These are phyloP conservation scores for Chenopodium suecicum DNA, from an alignment of 148 eudicot genomes.

Conservation along the genomic window DNA sequence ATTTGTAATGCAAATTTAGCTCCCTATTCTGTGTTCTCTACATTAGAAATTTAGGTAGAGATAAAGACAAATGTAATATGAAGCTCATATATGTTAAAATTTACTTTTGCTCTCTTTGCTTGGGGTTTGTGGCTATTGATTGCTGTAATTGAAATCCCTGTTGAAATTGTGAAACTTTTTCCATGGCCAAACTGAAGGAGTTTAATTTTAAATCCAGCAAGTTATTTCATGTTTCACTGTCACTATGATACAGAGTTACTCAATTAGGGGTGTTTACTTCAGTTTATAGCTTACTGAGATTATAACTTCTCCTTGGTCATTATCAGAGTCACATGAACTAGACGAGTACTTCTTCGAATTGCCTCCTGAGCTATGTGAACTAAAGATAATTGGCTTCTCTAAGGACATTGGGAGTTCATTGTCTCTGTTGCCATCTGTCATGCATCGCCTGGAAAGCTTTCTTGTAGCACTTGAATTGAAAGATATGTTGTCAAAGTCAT, in stretches of 20 bases:
- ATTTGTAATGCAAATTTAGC: not conserved
- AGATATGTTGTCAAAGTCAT: slow-evolving; percentile 58
- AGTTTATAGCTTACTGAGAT: slow-evolving; percentile 1
- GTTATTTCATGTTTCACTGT: not conserved
- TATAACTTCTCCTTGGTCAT: slow-evolving; percentile 2
- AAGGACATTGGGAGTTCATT: slow-evolving; percentile 93
- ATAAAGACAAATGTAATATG: not conserved
- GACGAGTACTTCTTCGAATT: slow-evolving; percentile 89
- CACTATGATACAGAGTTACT: not conserved
- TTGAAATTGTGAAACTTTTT: not conserved
- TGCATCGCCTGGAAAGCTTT: slow-evolving; percentile 87
- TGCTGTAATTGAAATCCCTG: not conserved
- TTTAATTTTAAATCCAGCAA: not conserved
- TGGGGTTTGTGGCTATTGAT: not conserved
- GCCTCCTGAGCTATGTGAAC: slow-evolving; percentile 89
- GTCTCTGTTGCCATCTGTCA: slow-evolving; percentile 84
- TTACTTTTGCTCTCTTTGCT: not conserved
- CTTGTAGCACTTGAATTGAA: slow-evolving; percentile 91
- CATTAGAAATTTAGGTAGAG: not conserved
- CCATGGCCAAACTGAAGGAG: not conserved
- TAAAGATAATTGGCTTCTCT: slow-evolving; percentile 81
- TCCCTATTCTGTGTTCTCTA: not conserved
- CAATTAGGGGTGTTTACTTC: not conserved
- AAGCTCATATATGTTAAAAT: not conserved
- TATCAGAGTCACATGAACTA: slow-evolving; percentile 62